These are phyloP conservation scores for Hyphopichia khmerensis DNA, from an alignment of 1,139 yeast genomes.

Conservation along the genomic window DNA sequence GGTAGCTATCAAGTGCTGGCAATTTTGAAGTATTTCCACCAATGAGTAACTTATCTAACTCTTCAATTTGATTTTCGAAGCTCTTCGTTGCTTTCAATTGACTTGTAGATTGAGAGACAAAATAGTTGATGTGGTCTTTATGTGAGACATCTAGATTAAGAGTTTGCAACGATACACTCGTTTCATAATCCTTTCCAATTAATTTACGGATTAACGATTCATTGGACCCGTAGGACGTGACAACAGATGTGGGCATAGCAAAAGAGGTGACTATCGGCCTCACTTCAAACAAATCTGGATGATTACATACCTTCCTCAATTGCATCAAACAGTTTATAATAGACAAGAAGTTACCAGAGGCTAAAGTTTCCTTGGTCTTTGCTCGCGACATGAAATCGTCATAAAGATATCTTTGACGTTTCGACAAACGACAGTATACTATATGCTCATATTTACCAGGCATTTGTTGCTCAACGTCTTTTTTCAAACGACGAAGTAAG, in stretches of 20 bases:
- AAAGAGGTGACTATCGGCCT: slow-evolving; percentile 92
- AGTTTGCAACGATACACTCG: slow-evolving; percentile 49
- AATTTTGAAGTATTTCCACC: slow-evolving; percentile 19
- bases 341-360: slow-evolving; percentile 91
- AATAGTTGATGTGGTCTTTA: slow-evolving; percentile 47
- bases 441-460: slow-evolving; percentile 97
- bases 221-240: slow-evolving; percentile 45
- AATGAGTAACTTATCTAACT: slow-evolving; percentile 36
- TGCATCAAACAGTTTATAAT: slow-evolving; percentile 98
- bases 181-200: slow-evolving; percentile 19
- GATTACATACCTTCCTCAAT: slow-evolving; percentile 93
- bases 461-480: slow-evolving; percentile 98
- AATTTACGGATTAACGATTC: slow-evolving; percentile 46
- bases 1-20: slow-evolving; percentile 51
- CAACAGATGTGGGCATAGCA: slow-evolving; percentile 67
- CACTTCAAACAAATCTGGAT: slow-evolving; percentile 95
- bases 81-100: slow-evolving; percentile 47
- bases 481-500: slow-evolving; percentile 83
- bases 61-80: slow-evolving; percentile 43
- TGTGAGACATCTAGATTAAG: slow-evolving; percentile 60
- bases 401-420: slow-evolving; percentile 86
- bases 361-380: slow-evolving; percentile 88
- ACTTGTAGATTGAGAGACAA: slow-evolving; percentile 47
- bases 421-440: slow-evolving; percentile 86
- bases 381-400: slow-evolving; percentile 98